Base-by-base conservation (phyloP, 2,329 filamentous ascomycete genomes). In the Pseudogymnoascus sp. region DNA sequence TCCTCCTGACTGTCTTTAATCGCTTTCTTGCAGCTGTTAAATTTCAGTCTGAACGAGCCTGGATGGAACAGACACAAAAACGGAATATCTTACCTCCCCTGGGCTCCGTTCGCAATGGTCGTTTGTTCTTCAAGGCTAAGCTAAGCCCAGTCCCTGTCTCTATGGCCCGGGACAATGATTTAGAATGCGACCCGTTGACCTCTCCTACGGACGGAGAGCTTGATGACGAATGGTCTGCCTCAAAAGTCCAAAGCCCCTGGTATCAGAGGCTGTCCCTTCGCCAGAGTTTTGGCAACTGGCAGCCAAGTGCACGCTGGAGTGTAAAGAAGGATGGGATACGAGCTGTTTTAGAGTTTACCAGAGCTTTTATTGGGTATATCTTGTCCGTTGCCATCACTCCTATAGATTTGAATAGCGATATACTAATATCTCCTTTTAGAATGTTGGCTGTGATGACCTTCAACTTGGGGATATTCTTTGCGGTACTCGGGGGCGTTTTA, bases 371-470 rank as follows among this genome's bases (percentile, higher is more conserved):
- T 37, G 68, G 70, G 12, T 72, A 72, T 60, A 63, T 71, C 55
- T 58, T 73, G 70, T 72, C 63, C 59, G 68, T 66, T 6, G 9
- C 27, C 12, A 10, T 33, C 15, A 29, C 6, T 5, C 8, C 48
- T 35, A 5, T 31, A 7, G 13, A 35, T 27, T 18, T 13, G 5
- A 21, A 5, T 58, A 39, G 18, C n/a, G 33, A 2, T 31, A 9
- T 21, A 13, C 42, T 58, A 59, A 61, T 33, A n/a, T 5, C 2
- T n/a, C 35, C 39, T 4, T 33, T 29, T 33, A 72, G 70, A 1
- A 73, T 73, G 71, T 62, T 72, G 7, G 70, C 70, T 2, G 69
- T 72, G 0, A 73, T 72, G 70, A 69, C 71, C 9, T 72, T 71
- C 60, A 72, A 72, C 36, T 66, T 70, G 1, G 70, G 70, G 1